Conservation (phyloP, 345 rosid genomes). For the Populus nigra region DNA sequence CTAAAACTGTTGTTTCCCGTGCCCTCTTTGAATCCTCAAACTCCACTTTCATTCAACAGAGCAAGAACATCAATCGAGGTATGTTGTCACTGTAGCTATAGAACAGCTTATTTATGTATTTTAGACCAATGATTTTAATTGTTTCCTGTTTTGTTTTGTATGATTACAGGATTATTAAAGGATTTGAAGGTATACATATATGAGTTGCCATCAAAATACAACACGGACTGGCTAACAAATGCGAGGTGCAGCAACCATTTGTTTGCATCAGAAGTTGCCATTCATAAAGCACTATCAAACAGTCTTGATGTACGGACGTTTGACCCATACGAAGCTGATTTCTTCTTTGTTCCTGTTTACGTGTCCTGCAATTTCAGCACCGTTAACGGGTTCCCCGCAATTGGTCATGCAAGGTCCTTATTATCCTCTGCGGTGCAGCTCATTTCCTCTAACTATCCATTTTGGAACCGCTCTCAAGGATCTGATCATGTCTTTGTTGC, state of each 20-base stretch:
- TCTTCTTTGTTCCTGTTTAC: conserved; percentile 92
- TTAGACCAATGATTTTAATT: neutral
- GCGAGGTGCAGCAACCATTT: conserved; percentile 77
- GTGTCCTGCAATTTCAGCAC: conserved; percentile 94
- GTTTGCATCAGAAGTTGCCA: conserved; percentile 93
- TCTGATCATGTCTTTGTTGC: conserved; percentile 90
- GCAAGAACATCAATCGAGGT: conserved; percentile 38
- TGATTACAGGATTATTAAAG: conserved; percentile 39
- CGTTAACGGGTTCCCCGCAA: conserved; percentile 82
- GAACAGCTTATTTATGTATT: neutral
- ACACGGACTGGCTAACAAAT: conserved; percentile 74
- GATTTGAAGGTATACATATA: conserved; percentile 75
- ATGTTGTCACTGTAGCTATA: neutral
- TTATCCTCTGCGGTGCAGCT: conserved; percentile 58
- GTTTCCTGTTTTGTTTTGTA: neutral
- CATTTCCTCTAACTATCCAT: conserved; percentile 52
- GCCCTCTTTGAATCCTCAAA: conserved; percentile 59
- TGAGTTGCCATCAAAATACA: conserved; percentile 72
- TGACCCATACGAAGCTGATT: conserved; percentile 81
- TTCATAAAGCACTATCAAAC: conserved; percentile 58
- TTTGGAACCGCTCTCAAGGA: conserved; percentile 84
- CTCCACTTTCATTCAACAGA: conserved; percentile 30
- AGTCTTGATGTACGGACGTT: conserved; percentile 60
- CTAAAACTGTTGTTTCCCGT: conserved; percentile 50
- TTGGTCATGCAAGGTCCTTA: conserved; percentile 81